Base-by-base conservation (phyloP, 306 rosid species). In the Corylus americana region DNA sequence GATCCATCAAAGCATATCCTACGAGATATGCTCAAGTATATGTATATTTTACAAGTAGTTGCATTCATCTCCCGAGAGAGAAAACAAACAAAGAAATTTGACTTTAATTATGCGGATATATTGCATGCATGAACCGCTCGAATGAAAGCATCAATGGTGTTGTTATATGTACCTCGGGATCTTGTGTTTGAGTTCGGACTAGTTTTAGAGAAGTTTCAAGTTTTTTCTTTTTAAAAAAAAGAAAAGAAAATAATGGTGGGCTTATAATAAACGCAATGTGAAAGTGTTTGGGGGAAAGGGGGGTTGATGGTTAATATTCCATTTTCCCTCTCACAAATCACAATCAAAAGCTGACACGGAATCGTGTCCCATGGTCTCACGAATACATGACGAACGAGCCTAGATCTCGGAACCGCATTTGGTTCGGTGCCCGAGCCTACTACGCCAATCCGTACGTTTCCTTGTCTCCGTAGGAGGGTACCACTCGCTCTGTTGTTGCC, bases 401-500 rank as follows among this genome's bases (percentile, higher is more conserved):
- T 82, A 67, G 78, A 83, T 77, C 83, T 75, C 87, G 55, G 80
- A 74, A 72, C 84, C 68, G 69, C 42, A 31, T 17, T 69, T 42
- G 74, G 81, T 79, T 73, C 59, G 79, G 55, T 10, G 51, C 29
- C 83, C 64, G 80, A 79, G 35, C 76, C 74, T 48, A 27, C 45
- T 1, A 44, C 73, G 75, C 76, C 79, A n/a, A 48, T 78, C 73
- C 67, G 27, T 74, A 55, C 54, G 71, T 79, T 69, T 63, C 70
- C 77, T 47, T 91, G 96, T 91, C 87, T 76, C 83, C 85, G 17
- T 53, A 8, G 50, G 71, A 79, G 93, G 96, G 83, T 82, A 81
- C 93, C 83, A 79, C 71, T 70, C 13, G 87, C 88, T 80, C 50
- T 74, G 90, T 82, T 87, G 91, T 79, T 82, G 95, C 89, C 88